A percentile compares a stretch with the other conserved stretches of the same genome.
phyloP scores from a whole-genome alignment of 2,329 filamentous ascomycete genomes.

The Pseudogymnoascus sp. region DNA sequence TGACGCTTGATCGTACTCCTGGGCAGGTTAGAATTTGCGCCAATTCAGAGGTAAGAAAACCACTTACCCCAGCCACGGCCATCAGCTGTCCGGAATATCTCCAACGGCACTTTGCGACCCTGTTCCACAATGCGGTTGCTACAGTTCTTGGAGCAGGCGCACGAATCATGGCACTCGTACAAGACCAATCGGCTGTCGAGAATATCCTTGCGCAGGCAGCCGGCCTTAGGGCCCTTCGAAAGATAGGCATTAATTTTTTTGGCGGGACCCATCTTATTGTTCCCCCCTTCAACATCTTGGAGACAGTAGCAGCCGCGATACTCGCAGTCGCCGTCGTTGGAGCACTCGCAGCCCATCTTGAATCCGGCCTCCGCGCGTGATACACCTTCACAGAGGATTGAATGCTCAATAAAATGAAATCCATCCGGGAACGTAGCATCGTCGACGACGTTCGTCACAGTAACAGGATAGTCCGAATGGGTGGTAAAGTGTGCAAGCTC shows the following conservation, averaged over 20 bases:
- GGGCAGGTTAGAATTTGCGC: slow-evolving; percentile 11
- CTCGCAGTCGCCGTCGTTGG: slow-evolving; percentile 54
- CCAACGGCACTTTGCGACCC: slow-evolving; percentile 61
- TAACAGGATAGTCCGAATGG: slow-evolving; percentile 45
- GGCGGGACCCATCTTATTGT: slow-evolving; percentile 27
- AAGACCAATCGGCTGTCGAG: slow-evolving; percentile 54
- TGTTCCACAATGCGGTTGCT: slow-evolving; percentile 71
- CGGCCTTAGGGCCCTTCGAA: slow-evolving; percentile 43
- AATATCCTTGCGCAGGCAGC: slow-evolving; percentile 45
- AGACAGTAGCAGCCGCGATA: slow-evolving; percentile 63
- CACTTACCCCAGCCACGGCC: slow-evolving; percentile 64
- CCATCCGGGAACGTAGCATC: slow-evolving; percentile 47
- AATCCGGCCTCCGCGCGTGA: slow-evolving; percentile 53
- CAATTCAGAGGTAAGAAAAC: background rate
- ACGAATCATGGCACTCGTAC: slow-evolving; percentile 73
- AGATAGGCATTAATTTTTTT: slow-evolving; percentile 47
- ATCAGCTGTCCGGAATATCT: slow-evolving; percentile 69
- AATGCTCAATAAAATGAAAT: slow-evolving; percentile 63
- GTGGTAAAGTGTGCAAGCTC: slow-evolving; percentile 50
- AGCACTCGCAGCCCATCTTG: slow-evolving; percentile 63
- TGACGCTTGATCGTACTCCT: slow-evolving; percentile 58
- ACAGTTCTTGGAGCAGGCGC: slow-evolving; percentile 57
- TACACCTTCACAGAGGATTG: slow-evolving; percentile 54
- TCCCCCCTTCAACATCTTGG: slow-evolving; percentile 44
- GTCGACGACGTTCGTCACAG: slow-evolving; percentile 58